phyloP scores from a whole-genome alignment of 495 filamentous ascomycete species.

The Penicillium atrosanguineum region DNA sequence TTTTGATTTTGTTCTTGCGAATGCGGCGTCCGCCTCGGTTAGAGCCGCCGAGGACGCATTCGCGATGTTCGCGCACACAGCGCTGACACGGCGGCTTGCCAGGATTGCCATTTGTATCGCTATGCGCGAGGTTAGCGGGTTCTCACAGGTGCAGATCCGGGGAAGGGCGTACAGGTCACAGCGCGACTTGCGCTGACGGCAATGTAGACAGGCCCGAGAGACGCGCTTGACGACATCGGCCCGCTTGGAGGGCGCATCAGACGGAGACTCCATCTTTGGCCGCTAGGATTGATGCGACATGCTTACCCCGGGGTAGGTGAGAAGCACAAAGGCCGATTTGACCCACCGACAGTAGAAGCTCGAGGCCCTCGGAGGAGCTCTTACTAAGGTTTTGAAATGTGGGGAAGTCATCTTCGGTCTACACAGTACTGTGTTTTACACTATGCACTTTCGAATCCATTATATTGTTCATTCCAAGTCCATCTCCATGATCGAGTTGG shows the following conservation, averaged over 20 bases:
- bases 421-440: not conserved
- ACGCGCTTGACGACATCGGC: constrained; percentile 51
- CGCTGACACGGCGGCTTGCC: constrained; percentile 57
- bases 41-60: constrained; percentile 60
- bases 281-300: constrained; percentile 9
- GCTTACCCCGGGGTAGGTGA: constrained; percentile 7
- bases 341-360: constrained; percentile 14
- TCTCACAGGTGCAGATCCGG: constrained; percentile 17
- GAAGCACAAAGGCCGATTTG: constrained; percentile 13
- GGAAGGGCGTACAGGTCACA: constrained; percentile 57
- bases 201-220: constrained; percentile 61
- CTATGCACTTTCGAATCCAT: not conserved
- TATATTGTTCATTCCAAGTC: not conserved
- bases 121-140: constrained; percentile 24
- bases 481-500: not conserved
- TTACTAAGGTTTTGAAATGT: constrained; percentile 16
- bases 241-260: constrained; percentile 10
- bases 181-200: constrained; percentile 60
- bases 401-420: constrained; percentile 1
- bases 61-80: constrained; percentile 56
- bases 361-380: not conserved
- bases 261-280: constrained; percentile 17
- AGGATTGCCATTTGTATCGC: constrained; percentile 45
- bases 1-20: constrained; percentile 49
- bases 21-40: constrained; percentile 62